Evolutionary conservation across 371 early-diverging fungal genomes (phyloP), one percentile per base, ranked within the genome.

Genomic region (Paraphysoderma sedebokerense): DNA sequence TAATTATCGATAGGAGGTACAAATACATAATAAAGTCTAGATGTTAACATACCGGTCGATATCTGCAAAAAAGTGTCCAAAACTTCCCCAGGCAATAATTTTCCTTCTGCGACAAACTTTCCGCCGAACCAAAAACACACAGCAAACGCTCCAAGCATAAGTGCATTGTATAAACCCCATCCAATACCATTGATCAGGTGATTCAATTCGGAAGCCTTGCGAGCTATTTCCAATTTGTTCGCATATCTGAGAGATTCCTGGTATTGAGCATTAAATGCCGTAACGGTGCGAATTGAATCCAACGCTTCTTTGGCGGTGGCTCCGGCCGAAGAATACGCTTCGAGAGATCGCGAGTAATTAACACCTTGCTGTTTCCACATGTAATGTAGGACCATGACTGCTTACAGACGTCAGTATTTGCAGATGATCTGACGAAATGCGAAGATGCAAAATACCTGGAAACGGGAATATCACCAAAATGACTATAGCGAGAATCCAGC

Each of bases 271-370:
- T 26, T 32, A 19, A 47, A 52, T 9, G 48, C 49, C 15, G 41
- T 23, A 5, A 52, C 48, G 35, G 49, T 48, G 0, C 47, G 28
- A n/a, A 52, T 52, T 5, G 46, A 20, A 12, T 31, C 23, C 13
- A 48, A 24, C 12, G 48, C 48, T n/a, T 48, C 49, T 15, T 47
- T 15, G 5, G 52, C 52, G 6, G 47, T 40, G 22, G 17, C 48
- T 24, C 52, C 52, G 4, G 48, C 52, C 1, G 2, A 12, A 4
- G 37, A 29, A 38, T 52, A 52, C 11, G 70, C 84, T 13, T 79
- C 79, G 35, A 66, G 72, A 2, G 66, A 77, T 38, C 62, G 83
- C 9, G 70, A 76, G 29, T n/a, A n/a, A n/a, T n/a, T n/a, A n/a
- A n/a, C n/a, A n/a, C n/a, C n/a, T n/a, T n/a, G n/a, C n/a, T n/a